Conservation (phyloP, 192 early-diverging fungal species). For the Pilobolus umbonatus region DNA sequence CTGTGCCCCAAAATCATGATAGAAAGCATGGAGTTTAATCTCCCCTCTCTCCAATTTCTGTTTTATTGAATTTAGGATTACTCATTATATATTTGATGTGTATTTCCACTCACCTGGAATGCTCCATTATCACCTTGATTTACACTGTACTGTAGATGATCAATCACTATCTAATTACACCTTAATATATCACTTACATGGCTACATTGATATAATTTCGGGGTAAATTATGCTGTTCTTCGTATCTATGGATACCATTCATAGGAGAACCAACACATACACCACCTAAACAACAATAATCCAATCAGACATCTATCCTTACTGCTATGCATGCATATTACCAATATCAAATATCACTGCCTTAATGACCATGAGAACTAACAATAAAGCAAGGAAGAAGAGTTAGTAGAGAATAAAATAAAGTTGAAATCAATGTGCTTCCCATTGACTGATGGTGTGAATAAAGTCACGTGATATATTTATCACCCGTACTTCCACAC, state of each 20-base stretch:
- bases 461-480: too few relatives aligned
- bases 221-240: conserved; percentile 60
- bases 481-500: too few relatives aligned
- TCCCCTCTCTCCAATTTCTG: conserved; percentile 59
- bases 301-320: background rate
- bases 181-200: conserved; percentile 41
- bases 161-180: background rate
- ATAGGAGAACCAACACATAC: conserved; percentile 79
- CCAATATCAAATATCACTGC: conserved; percentile 84
- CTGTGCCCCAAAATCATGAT: conserved; percentile 52
- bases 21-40: conserved; percentile 51
- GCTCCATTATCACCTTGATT: conserved; percentile 38
- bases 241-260: conserved; percentile 67
- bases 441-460: too few relatives aligned
- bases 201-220: conserved; percentile 80
- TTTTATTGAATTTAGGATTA: conserved; percentile 5
- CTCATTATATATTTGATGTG: background rate
- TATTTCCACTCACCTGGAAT: conserved; percentile 33
- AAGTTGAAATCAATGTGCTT: too few relatives aligned
- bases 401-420: too few relatives aligned
- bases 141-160: conserved; percentile 12
- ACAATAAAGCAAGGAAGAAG: too few relatives aligned
- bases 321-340: background rate
- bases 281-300: conserved; percentile 40
- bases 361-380: conserved; percentile 45